A percentile compares a stretch with the other conserved stretches of the same genome.
These are phyloP conservation scores for Lactarius vividus DNA, from an alignment of 768 basidiomycete species.

Conservation along the genomic window DNA sequence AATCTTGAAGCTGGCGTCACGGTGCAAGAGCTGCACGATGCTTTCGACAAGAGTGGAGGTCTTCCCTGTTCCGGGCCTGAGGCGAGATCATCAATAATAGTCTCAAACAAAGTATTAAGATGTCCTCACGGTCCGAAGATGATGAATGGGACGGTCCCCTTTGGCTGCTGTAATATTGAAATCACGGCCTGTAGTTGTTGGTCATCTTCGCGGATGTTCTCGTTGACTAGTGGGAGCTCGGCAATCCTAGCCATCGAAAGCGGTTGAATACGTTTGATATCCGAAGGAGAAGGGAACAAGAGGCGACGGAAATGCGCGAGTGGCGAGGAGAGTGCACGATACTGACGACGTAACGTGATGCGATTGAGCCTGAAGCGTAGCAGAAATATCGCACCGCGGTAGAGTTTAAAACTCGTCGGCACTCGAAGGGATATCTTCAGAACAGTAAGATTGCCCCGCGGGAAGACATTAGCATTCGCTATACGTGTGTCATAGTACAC, in stretches of 20 bases:
- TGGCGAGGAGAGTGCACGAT: conserved; percentile 50
- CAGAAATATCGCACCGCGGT: conserved; percentile 41
- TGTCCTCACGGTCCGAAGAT: conserved; percentile 58
- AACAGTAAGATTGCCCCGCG: conserved; percentile 29
- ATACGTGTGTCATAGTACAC: conserved; percentile 20
- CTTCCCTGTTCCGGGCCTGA: conserved; percentile 43
- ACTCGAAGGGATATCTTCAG: conserved; percentile 53
- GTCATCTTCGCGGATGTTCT: conserved; percentile 44
- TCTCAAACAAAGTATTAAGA: neutral
- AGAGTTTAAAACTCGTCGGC: conserved; percentile 40
- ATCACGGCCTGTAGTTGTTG: conserved; percentile 50
- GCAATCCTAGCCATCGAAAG: conserved; percentile 22
- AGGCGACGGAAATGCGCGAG: conserved; percentile 44
- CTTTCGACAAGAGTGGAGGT: conserved; percentile 39
- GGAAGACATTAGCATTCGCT: neutral
- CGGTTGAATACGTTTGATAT: conserved; percentile 31
- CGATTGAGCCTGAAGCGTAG: conserved; percentile 56
- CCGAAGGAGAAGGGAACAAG: conserved; percentile 45
- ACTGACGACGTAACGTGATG: conserved; percentile 54
- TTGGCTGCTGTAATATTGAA: conserved; percentile 43
- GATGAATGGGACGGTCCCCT: conserved; percentile 53
- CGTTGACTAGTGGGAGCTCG: conserved; percentile 38
- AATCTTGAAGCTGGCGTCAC: conserved; percentile 29
- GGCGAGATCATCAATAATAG: neutral
- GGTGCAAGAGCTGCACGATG: conserved; percentile 36